A percentile compares a stretch with the other conserved stretches of the same genome.
phyloP scores from a whole-genome alignment of 140 eudicot species.

The Cichorium intybus region DNA sequence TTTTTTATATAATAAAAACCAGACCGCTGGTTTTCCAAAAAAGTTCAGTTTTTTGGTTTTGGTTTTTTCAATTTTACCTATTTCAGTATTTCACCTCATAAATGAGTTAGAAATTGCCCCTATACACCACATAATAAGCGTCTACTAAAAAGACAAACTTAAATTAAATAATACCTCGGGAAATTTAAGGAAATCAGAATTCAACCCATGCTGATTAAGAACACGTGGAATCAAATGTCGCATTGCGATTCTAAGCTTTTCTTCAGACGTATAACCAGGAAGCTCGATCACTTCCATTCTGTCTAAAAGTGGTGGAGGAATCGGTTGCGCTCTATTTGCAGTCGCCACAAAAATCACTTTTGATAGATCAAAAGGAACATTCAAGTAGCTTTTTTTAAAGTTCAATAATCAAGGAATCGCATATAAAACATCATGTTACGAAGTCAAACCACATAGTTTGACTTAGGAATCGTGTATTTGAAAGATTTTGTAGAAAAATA shows the following conservation, averaged over 20 bases:
- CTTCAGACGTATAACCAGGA: constrained; percentile 98
- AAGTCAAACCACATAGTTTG: too few relatives aligned
- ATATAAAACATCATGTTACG: too few relatives aligned
- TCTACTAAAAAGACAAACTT: too few relatives aligned
- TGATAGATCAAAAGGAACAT: constrained; percentile 96
- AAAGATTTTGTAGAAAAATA: neutral
- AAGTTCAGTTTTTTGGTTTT: too few relatives aligned
- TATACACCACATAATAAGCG: too few relatives aligned
- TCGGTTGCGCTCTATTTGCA: constrained; percentile 88
- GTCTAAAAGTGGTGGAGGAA: constrained; percentile 95
- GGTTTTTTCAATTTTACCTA: too few relatives aligned
- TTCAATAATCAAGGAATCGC: constrained; percentile 36
- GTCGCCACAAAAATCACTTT: constrained; percentile 97
- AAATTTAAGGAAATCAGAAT: constrained; percentile 68
- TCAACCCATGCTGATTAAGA: constrained; percentile 89
- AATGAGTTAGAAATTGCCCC: too few relatives aligned
- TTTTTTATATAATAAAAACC: too few relatives aligned
- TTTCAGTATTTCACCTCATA: too few relatives aligned
- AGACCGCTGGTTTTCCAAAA: too few relatives aligned
- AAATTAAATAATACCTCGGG: constrained; percentile 70
- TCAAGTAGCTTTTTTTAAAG: constrained; percentile 69
- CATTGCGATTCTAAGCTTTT: constrained; percentile 84
- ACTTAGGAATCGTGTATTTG: neutral
- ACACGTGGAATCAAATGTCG: constrained; percentile 93
- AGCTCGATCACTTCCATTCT: constrained; percentile 99